A percentile compares a stretch with the other conserved stretches of the same genome.
These are phyloP conservation scores for Kwoniella dejecticola DNA, from an alignment of 768 basidiomycete species.

Conservation along the genomic window DNA sequence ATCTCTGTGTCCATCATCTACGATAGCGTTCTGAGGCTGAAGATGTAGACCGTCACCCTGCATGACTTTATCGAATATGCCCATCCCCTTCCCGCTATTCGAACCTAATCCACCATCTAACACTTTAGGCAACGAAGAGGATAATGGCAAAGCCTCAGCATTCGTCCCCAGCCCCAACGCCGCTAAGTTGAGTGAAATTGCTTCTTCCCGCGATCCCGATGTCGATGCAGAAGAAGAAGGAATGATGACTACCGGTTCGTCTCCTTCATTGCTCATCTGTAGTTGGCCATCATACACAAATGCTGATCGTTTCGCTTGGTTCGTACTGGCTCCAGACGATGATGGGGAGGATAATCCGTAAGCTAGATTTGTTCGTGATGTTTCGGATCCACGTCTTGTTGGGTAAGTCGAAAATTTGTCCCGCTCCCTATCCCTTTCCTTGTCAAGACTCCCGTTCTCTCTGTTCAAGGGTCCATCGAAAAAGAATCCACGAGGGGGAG, in stretches of 20 bases:
- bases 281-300: constrained; percentile 19
- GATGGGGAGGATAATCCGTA: constrained; percentile 1
- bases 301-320: constrained; percentile 13
- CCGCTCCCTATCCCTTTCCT: constrained; percentile 1
- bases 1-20: not conserved
- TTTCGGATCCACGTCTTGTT: not conserved
- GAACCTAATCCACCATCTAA: constrained; percentile 18
- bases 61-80: not conserved
- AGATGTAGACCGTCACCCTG: not conserved
- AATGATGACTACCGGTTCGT: not conserved
- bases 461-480: not conserved
- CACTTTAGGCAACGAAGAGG: constrained; percentile 13
- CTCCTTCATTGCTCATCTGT: not conserved
- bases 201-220: constrained; percentile 5
- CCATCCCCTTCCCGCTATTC: not conserved
- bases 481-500: constrained; percentile 9
- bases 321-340: not conserved
- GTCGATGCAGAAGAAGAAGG: not conserved
- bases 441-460: constrained; percentile 1
- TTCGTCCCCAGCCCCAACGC: not conserved
- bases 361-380: not conserved
- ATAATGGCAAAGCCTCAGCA: not conserved
- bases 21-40: no score
- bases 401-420: constrained; percentile 9
- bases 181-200: not conserved